phyloP scores from a whole-genome alignment of 2,329 filamentous ascomycete genomes.

The Penicillium hordei region DNA sequence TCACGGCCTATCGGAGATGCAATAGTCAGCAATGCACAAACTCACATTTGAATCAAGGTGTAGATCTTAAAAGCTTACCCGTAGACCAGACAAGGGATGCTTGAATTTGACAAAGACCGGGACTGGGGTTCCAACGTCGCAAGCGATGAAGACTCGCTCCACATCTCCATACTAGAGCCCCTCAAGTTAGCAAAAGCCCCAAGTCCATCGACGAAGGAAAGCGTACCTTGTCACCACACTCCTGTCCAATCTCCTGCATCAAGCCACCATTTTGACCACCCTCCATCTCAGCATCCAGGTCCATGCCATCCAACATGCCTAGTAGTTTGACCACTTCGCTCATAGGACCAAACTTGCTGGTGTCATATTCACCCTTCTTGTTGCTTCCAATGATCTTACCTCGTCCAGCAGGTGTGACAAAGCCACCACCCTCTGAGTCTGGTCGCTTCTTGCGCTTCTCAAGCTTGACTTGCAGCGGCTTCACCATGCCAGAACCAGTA shows the following conservation, averaged over 20 bases:
- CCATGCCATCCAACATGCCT: conserved; percentile 83
- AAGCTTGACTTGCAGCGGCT: conserved; percentile 78
- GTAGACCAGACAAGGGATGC: conserved; percentile 75
- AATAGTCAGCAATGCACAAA: conserved; percentile 3
- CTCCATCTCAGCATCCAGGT: conserved; percentile 75
- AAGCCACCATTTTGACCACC: conserved; percentile 60
- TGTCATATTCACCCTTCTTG: conserved; percentile 51
- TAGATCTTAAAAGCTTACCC: conserved; percentile 57
- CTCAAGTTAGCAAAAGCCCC: conserved; percentile 3
- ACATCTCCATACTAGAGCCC: conserved; percentile 72
- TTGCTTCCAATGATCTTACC: conserved; percentile 80
- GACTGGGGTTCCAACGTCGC: conserved; percentile 51
- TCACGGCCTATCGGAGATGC: conserved; percentile 66
- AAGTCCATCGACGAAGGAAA: background rate
- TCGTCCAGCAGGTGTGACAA: conserved; percentile 65
- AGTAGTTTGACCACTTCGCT: conserved; percentile 78
- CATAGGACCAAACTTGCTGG: conserved; percentile 67
- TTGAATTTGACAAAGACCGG: conserved; percentile 94
- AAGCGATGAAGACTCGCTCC: conserved; percentile 74
- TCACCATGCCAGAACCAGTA: conserved; percentile 76
- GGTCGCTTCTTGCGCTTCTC: conserved; percentile 79
- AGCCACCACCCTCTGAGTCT: conserved; percentile 77
- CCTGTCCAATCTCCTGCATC: conserved; percentile 92
- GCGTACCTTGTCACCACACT: conserved; percentile 75
- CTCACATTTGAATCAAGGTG: background rate